Conservation (phyloP, 345 rosid genomes). For the Eucalyptus albens region DNA sequence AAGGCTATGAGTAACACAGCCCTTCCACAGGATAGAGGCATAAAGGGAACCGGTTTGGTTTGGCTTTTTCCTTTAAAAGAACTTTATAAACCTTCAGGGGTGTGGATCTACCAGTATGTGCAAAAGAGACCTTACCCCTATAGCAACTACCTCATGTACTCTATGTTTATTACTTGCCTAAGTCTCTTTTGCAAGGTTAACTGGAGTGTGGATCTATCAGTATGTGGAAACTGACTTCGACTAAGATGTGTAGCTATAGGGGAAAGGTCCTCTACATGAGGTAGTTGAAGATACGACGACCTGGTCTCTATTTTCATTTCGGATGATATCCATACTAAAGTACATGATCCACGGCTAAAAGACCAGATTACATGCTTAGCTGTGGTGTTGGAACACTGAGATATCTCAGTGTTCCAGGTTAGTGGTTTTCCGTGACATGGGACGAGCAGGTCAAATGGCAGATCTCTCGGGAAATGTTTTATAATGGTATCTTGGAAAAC, state of each 20-base stretch:
- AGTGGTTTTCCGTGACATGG: neutral
- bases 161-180: neutral
- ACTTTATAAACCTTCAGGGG: neutral
- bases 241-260: neutral
- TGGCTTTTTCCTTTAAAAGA: neutral
- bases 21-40: neutral
- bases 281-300: neutral
- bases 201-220: neutral
- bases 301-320: neutral
- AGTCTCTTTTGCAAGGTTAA: neutral
- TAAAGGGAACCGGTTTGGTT: neutral
- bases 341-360: neutral
- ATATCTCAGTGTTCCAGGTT: neutral
- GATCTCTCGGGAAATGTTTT: neutral
- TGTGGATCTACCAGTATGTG: too few relatives aligned
- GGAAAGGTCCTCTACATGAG: neutral
- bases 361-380: neutral
- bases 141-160: neutral
- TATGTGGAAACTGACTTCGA: neutral
- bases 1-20: neutral
- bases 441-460: neutral
- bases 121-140: too few relatives aligned
- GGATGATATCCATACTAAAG: neutral
- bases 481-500: neutral
- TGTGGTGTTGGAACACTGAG: neutral